Evolutionary conservation across 2,329 filamentous ascomycete species (phyloP).

Genomic region (Colletotrichum sp.): DNA sequence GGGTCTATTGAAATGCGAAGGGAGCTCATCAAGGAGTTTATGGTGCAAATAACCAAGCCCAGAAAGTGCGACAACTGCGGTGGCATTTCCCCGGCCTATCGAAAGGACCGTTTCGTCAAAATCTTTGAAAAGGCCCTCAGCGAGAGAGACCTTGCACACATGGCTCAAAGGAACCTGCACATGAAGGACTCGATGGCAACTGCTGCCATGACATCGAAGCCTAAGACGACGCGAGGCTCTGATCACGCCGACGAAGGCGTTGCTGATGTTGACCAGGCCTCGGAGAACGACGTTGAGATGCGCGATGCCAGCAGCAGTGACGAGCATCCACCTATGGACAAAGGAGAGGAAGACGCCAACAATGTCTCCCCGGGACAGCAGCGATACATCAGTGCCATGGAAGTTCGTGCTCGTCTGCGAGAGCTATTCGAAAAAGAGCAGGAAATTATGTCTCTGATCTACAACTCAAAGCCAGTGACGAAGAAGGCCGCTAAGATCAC

Average conservation of each 20-base stretch:
- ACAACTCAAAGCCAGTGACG: constrained; percentile 72
- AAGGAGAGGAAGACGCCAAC: constrained; percentile 36
- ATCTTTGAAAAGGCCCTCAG: constrained; percentile 86
- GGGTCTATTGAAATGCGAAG: constrained; percentile 79
- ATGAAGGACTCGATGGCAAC: constrained; percentile 71
- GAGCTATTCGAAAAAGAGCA: constrained; percentile 87
- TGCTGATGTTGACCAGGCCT: constrained; percentile 65
- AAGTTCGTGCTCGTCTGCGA: constrained; percentile 79
- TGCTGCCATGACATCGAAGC: constrained; percentile 23
- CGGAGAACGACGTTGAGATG: constrained; percentile 47
- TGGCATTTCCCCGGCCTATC: constrained; percentile 80
- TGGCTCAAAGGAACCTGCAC: constrained; percentile 73
- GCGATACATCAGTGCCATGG: constrained; percentile 80
- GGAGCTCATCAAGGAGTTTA: constrained; percentile 79
- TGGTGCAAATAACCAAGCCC: constrained; percentile 72
- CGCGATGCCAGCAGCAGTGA: constrained; percentile 50
- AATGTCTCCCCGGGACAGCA: constrained; percentile 51
- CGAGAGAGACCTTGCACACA: constrained; percentile 76
- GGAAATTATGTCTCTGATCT: constrained; percentile 84
- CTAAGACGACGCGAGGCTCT: constrained; percentile 31
- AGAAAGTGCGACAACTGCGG: constrained; percentile 72
- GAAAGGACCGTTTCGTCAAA: constrained; percentile 91
- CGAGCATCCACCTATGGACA: constrained; percentile 49
- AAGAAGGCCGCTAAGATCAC: constrained; percentile 64
- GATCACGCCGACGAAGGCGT: constrained; percentile 71